phyloP scores from a whole-genome alignment of 2,329 filamentous ascomycete species.

The Didymella keratinophila region DNA sequence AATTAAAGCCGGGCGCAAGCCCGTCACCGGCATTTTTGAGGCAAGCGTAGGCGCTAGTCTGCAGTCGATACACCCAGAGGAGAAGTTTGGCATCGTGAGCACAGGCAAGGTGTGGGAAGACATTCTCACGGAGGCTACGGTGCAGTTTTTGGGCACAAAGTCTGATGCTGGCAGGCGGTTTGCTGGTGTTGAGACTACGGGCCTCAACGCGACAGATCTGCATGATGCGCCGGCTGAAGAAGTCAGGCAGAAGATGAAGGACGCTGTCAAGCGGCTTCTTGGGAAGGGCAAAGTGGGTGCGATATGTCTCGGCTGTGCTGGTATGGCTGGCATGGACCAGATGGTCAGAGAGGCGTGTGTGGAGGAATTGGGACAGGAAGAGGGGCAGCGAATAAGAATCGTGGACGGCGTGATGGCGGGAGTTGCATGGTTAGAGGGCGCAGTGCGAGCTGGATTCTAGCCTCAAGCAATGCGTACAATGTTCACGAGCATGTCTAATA shows the following conservation, averaged over 20 bases:
- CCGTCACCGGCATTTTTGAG: constrained; percentile 87
- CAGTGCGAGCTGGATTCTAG: constrained; percentile 49
- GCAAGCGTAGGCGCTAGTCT: constrained; percentile 74
- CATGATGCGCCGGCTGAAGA: constrained; percentile 72
- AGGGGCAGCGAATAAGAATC: constrained; percentile 69
- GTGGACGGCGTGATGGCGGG: constrained; percentile 82
- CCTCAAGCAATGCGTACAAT: background rate
- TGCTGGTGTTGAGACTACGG: constrained; percentile 82
- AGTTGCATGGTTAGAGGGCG: constrained; percentile 67
- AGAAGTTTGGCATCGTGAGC: constrained; percentile 84
- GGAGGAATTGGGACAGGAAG: constrained; percentile 68
- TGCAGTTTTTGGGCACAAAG: constrained; percentile 65
- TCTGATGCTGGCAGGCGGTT: constrained; percentile 62
- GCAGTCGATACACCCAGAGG: constrained; percentile 58
- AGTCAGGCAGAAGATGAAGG: constrained; percentile 70
- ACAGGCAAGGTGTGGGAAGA: constrained; percentile 85
- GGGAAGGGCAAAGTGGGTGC: constrained; percentile 65
- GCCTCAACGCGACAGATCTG: constrained; percentile 79
- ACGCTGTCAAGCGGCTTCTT: constrained; percentile 74
- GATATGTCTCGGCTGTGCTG: constrained; percentile 86
- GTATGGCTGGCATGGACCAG: constrained; percentile 85
- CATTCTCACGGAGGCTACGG: constrained; percentile 72
- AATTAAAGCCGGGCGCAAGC: constrained; percentile 52
- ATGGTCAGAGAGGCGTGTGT: constrained; percentile 75
- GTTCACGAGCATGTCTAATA: background rate